Percentiles rank a stretch among this genome's conserved stretches.
These are phyloP conservation scores for Starmera quercuum DNA, from an alignment of 805 yeast genomes.

Conservation along the genomic window DNA sequence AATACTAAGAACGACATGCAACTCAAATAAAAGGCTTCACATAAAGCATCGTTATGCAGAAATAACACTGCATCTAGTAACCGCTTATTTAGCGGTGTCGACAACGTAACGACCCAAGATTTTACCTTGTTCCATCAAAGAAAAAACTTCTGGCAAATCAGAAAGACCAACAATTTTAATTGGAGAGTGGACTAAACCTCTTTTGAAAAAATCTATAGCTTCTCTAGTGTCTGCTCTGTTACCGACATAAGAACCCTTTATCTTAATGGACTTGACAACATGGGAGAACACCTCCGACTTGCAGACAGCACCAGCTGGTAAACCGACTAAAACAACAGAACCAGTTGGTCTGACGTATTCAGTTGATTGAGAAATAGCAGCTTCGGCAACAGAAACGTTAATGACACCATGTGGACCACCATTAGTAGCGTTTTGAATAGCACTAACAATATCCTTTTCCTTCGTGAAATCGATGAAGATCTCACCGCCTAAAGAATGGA, in stretches of 20 bases:
- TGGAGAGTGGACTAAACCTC: constrained; percentile 68
- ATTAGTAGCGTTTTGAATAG: constrained; percentile 46
- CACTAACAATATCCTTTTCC: constrained; percentile 47
- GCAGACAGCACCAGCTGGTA: constrained; percentile 75
- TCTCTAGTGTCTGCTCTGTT: constrained; percentile 83
- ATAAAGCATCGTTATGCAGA: too few relatives aligned
- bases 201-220: constrained; percentile 65
- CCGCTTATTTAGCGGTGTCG: constrained; percentile 54
- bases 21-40: too few relatives aligned
- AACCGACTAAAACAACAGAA: constrained; percentile 64
- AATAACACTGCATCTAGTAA: too few relatives aligned
- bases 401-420: constrained; percentile 77
- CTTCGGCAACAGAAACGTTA: constrained; percentile 68
- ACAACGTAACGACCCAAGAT: constrained; percentile 86
- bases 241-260: constrained; percentile 83
- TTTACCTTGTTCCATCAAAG: constrained; percentile 76
- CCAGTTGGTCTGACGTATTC: constrained; percentile 60
- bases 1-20: too few relatives aligned
- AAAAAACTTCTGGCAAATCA: constrained; percentile 59
- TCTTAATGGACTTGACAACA: constrained; percentile 64
- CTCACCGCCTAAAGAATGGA: constrained; percentile 59
- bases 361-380: constrained; percentile 55
- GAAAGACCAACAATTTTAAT: constrained; percentile 72
- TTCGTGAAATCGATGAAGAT: constrained; percentile 51
- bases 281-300: constrained; percentile 63